Evolutionary conservation across 2,329 filamentous ascomycete species (phyloP), one percentile per base, ranked within the genome.

Genomic region (Zasmidium cellare): DNA sequence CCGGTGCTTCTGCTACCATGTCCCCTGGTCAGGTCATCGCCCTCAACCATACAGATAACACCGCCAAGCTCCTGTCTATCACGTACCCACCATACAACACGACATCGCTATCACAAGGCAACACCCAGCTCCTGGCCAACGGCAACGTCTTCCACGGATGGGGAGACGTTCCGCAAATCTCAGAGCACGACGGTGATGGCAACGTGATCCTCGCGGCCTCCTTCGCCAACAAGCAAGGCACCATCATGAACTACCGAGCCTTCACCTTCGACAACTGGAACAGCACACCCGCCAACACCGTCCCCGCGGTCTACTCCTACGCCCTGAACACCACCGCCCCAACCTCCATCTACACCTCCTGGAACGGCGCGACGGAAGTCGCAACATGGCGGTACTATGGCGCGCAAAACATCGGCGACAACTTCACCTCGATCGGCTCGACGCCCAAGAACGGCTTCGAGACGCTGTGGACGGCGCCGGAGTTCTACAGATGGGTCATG

Each of bases 131-230:
- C 1, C 74, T 85, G 0, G 73, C 76, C 0, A 79, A 79, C 50
- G 79, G 79, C 25, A 80, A 83, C 57, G 76, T 79, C 12, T 70
- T 86, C 28, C 76, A 84, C 38, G 80, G 80, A 56, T 86, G 82
- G 81, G 82, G 83, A 6, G 65, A 72, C 52, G 58, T 67, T 2
- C 63, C 65, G 0, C 69, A 73, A 24, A 65, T 72, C 3, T 73
- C 73, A 5, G 75, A 78, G 56, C 58, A 79, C 61, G 71, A 72
- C 0, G 58, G 69, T 1, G 73, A 78, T 19, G 81, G 81, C 7
- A 69, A 76, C 6, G 66, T 79, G 9, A 70, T 85, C 16, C 81
- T 83, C 66, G 77, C 83, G 50, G 74, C 72, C 2, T 78, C 79
- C 60, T 76, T 82, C 66, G 75, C 57, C 52, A 54, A 64, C 69